Percentiles rank a stretch among this genome's conserved stretches.
Evolutionary conservation across 2,329 filamentous ascomycete genomes (phyloP).

Genomic region (Monilinia fructigena): DNA sequence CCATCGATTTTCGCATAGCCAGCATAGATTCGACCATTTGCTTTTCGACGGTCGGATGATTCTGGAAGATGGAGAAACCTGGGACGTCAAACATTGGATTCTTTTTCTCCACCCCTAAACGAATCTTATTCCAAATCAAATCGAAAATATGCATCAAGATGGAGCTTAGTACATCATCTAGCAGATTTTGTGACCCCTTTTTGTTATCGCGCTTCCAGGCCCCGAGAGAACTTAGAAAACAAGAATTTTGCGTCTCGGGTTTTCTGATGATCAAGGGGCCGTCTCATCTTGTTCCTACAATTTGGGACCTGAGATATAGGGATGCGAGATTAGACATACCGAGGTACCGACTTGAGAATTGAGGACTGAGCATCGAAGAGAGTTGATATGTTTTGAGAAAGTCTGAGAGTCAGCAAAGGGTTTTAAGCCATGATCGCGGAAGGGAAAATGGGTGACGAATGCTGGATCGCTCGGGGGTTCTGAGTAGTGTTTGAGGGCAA

Average conservation of each 20-base stretch:
- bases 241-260: neutral
- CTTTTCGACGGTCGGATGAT: neutral
- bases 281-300: neutral
- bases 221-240: neutral
- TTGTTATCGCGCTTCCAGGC: neutral
- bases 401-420: neutral
- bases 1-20: neutral
- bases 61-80: neutral
- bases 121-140: too few species aligned
- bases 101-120: neutral
- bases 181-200: neutral
- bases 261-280: neutral
- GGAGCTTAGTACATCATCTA: too few species aligned
- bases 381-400: neutral
- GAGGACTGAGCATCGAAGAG: too few species aligned
- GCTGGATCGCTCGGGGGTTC: neutral
- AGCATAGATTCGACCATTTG: neutral
- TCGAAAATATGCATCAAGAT: neutral
- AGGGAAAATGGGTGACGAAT: neutral
- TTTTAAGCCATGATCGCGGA: neutral
- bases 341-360: neutral
- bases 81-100: neutral
- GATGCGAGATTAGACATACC: neutral
- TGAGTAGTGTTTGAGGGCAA: neutral
- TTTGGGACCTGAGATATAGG: neutral